Evolutionary conservation across 768 basidiomycete genomes (phyloP).

Genomic region (Pilatotrama ljubarskyi): DNA sequence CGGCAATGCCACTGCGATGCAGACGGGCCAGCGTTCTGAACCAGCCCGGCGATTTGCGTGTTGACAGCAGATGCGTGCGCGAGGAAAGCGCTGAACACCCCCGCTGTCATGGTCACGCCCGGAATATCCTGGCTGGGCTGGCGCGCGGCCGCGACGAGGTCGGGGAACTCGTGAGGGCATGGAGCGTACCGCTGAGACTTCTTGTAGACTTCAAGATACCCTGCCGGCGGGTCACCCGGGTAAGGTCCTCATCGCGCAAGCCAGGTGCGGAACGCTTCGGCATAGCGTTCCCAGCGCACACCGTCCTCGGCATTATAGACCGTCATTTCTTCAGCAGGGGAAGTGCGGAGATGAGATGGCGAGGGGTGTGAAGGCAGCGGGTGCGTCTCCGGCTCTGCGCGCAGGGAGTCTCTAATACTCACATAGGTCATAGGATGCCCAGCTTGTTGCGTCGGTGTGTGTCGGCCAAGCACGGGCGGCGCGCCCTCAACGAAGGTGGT

Average conservation of each 20-base stretch:
- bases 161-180: neutral
- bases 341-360: neutral
- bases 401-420: too few relatives aligned
- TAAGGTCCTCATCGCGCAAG: neutral
- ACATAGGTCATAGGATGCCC: too few relatives aligned
- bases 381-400: too few relatives aligned
- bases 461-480: too few relatives aligned
- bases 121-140: neutral
- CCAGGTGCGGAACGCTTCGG: neutral
- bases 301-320: neutral
- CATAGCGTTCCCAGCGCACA: neutral
- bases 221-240: neutral
- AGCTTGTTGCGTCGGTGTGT: too few relatives aligned
- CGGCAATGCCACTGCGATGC: too few relatives aligned
- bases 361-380: neutral
- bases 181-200: neutral
- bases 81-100: neutral
- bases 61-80: too few relatives aligned
- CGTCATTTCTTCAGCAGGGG: too few relatives aligned
- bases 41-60: too few relatives aligned
- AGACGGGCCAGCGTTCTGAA: too few relatives aligned
- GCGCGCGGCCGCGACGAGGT: neutral
- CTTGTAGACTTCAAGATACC: neutral
- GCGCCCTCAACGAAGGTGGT: too few relatives aligned
- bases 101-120: neutral